A percentile compares a stretch with the other conserved stretches of the same genome.
Conservation (phyloP, 148 eudicot genomes). For the Silene latifolia region DNA sequence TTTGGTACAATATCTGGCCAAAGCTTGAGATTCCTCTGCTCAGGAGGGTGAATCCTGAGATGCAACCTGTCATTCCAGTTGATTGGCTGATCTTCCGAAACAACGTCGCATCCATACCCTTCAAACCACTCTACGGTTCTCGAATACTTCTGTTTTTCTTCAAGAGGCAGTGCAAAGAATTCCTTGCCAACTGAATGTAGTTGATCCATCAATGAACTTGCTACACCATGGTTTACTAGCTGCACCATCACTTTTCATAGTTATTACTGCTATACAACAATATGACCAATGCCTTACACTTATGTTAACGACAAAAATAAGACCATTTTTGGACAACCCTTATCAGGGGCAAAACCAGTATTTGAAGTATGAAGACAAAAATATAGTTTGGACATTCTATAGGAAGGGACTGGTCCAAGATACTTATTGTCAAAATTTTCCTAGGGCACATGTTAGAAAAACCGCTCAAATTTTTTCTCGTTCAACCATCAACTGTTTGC, state of each 20-base stretch:
- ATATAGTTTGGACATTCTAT: too few species aligned
- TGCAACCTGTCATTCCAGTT: conserved; percentile 36
- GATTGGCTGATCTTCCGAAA: conserved; percentile 21
- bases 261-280: too few species aligned
- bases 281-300: too few species aligned
- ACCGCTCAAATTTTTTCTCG: too few species aligned
- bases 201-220: conserved; percentile 23
- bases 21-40: conserved; percentile 23
- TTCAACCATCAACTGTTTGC: too few species aligned
- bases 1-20: conserved; percentile 27
- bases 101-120: conserved; percentile 35
- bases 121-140: conserved; percentile 20
- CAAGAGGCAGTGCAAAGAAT: conserved; percentile 33
- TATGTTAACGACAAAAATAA: too few species aligned
- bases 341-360: too few species aligned
- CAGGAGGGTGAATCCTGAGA: conserved; percentile 26
- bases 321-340: background rate
- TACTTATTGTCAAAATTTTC: too few species aligned
- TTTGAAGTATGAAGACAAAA: too few species aligned
- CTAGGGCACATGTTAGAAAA: too few species aligned
- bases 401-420: too few species aligned
- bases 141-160: conserved; percentile 26
- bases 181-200: conserved; percentile 20
- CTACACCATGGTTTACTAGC: conserved; percentile 33
- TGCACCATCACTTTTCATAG: background rate